These are phyloP conservation scores for Sonneratia caseolaris DNA, from an alignment of 345 rosid genomes.

Conservation along the genomic window DNA sequence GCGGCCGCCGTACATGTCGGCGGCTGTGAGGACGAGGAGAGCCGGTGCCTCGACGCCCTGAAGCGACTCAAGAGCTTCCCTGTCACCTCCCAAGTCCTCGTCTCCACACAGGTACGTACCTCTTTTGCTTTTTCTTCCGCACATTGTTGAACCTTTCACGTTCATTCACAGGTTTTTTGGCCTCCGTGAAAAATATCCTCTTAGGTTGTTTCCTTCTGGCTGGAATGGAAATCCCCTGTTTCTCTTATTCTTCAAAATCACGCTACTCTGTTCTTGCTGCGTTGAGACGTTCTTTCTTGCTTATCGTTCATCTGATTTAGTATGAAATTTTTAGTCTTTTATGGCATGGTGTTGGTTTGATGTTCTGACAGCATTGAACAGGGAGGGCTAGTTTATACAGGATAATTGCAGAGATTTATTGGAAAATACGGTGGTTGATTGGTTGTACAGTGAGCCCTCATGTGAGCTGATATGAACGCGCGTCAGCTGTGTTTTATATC, in stretches of 20 bases:
- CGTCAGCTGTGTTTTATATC: not conserved
- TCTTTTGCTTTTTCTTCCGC: not conserved
- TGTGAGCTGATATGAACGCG: not conserved
- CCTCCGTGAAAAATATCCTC: not conserved
- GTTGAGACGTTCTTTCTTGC: not conserved
- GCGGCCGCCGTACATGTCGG: conserved; percentile 18
- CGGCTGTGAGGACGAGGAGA: conserved; percentile 22
- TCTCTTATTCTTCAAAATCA: not conserved
- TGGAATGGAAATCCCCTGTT: not conserved
- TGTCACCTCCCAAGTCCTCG: conserved; percentile 21
- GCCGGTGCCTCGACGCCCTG: conserved; percentile 31
- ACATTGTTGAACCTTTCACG: not conserved
- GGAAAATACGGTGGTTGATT: not conserved
- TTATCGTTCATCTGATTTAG: not conserved
- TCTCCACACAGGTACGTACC: conserved; percentile 31
- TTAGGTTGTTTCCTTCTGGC: not conserved
- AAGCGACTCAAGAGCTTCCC: conserved; percentile 29
- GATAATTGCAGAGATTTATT: not conserved
- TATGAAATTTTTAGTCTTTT: not conserved
- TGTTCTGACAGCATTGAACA: not conserved
- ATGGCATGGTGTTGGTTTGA: not conserved
- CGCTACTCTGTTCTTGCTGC: not conserved
- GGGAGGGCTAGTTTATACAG: not conserved
- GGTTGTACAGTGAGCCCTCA: not conserved
- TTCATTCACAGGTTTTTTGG: not conserved